Base-by-base conservation (phyloP, 2,329 filamentous ascomycete species). In the Phyllosticta capitalensis region DNA sequence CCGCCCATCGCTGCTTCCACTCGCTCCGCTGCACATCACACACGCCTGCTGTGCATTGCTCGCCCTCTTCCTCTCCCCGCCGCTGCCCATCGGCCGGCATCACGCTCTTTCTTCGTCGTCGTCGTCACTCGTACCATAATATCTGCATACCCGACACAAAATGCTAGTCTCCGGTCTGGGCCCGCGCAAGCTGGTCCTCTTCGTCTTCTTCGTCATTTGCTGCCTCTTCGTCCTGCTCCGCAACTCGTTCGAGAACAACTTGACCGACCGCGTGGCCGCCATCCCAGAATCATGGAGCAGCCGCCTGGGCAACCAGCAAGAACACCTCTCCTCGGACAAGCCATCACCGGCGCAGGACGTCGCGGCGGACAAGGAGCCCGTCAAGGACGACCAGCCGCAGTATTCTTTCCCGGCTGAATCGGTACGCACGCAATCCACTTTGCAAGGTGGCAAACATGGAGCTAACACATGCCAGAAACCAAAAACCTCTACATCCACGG, bases 191-290 rank as follows among this genome's bases (percentile, higher is more conserved):
- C 59, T 61, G 59, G 55, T 58, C 59, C 54, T 61, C 45, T 50
- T 58, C 30, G 50, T 61, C 55, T 50, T 55, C 59, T 20, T 55
- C 55, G 51, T 38, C 64, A 57, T 71, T 10, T 58, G 59, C 38
- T 30, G 54, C 28, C 59, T 61, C 50, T 54, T 61, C 38, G 26
- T 61, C 33, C 38, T 52, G 24, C 55, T 61, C 50, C 59, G 59
- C 59, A 61, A 52, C 55, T 58, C 59, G 24, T 58, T 52, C 26
- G 6, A 50, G 20, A 56, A 56, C 54, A 52, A 56, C 33, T 30
- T 56, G n/a, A 49, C 55, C 52, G 54, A 56, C 33, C 53, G 58
- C 54, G 33, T 56, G 1, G 33, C 54, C 24, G 28, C 58, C 19
- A 30, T 60, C 49, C 53, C 48, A 22, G 51, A 60, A 49, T 38